phyloP scores from a whole-genome alignment of 2,329 filamentous ascomycete genomes.

The Grosmannia penicillata region DNA sequence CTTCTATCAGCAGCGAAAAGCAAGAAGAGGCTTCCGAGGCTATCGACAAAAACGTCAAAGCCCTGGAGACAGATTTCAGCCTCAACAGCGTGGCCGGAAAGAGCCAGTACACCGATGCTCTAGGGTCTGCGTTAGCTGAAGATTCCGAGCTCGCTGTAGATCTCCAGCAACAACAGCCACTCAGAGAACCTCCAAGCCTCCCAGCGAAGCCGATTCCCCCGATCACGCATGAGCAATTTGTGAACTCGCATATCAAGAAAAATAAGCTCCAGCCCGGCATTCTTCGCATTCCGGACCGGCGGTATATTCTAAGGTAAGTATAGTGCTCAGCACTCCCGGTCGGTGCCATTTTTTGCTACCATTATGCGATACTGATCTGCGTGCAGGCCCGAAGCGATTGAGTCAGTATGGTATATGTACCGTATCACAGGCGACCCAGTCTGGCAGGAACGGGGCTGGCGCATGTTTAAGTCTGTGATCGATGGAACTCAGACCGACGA shows the following conservation, averaged over 20 bases:
- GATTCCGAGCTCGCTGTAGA: too few relatives aligned
- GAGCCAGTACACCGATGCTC: too few relatives aligned
- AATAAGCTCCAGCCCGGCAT: constrained; percentile 37
- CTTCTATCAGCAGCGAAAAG: too few relatives aligned
- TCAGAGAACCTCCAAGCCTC: constrained; percentile 11
- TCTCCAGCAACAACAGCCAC: neutral
- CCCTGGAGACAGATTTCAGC: constrained; percentile 13
- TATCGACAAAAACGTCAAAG: constrained; percentile 12
- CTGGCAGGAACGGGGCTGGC: constrained; percentile 74
- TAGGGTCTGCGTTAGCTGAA: too few relatives aligned
- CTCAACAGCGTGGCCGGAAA: constrained; percentile 10
- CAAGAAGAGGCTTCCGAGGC: too few relatives aligned
- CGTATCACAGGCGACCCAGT: constrained; percentile 65
- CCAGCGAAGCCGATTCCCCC: constrained; percentile 24
- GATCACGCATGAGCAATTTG: constrained; percentile 37
- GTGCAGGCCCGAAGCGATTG: constrained; percentile 65
- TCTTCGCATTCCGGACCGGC: constrained; percentile 24
- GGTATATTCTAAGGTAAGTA: constrained; percentile 49
- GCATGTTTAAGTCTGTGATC: constrained; percentile 64
- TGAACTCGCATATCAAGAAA: constrained; percentile 27
- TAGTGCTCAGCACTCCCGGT: neutral
- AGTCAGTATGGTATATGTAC: constrained; percentile 81
- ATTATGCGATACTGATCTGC: neutral
- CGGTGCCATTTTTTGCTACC: neutral
- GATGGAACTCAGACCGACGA: constrained; percentile 48